Conservation (phyloP, 2,329 filamentous ascomycete genomes). For the Fusarium illudens region DNA sequence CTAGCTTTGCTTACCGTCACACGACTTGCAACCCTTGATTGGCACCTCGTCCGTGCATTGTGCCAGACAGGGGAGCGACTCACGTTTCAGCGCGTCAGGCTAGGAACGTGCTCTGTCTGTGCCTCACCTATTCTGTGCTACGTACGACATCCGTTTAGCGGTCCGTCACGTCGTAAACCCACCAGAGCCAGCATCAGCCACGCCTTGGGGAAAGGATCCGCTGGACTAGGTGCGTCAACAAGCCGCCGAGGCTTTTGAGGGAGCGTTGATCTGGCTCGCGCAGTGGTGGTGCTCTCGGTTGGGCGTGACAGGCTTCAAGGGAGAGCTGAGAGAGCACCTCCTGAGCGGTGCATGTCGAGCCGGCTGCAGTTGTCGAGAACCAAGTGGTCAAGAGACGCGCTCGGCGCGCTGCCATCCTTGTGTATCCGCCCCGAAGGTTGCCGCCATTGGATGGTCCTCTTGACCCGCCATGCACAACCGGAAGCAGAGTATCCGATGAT, state of each 20-base stretch:
- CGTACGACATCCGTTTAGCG: constrained; percentile 7
- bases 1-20: constrained; percentile 19
- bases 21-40: constrained; percentile 21
- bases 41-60: constrained; percentile 28
- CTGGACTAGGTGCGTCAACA: constrained; percentile 31
- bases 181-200: constrained; percentile 23
- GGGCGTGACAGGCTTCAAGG: constrained; percentile 18
- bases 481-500: constrained; percentile 16
- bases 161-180: constrained; percentile 36
- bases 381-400: constrained; percentile 37
- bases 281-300: constrained; percentile 2
- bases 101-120: constrained; percentile 31
- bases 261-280: background rate
- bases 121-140: constrained; percentile 1
- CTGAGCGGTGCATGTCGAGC: constrained; percentile 35
- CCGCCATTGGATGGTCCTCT: constrained; percentile 30
- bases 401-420: constrained; percentile 33
- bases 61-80: constrained; percentile 42
- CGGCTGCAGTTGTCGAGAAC: constrained; percentile 26
- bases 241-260: constrained; percentile 10
- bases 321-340: constrained; percentile 15
- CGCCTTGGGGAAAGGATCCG: constrained; percentile 32
- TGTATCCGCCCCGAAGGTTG: constrained; percentile 17
- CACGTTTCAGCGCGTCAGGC: constrained; percentile 43
- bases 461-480: constrained; percentile 26